A percentile compares a stretch with the other conserved stretches of the same genome.
These are phyloP conservation scores for Fusarium temperatum DNA, from an alignment of 2,329 filamentous ascomycete genomes.

Conservation along the genomic window DNA sequence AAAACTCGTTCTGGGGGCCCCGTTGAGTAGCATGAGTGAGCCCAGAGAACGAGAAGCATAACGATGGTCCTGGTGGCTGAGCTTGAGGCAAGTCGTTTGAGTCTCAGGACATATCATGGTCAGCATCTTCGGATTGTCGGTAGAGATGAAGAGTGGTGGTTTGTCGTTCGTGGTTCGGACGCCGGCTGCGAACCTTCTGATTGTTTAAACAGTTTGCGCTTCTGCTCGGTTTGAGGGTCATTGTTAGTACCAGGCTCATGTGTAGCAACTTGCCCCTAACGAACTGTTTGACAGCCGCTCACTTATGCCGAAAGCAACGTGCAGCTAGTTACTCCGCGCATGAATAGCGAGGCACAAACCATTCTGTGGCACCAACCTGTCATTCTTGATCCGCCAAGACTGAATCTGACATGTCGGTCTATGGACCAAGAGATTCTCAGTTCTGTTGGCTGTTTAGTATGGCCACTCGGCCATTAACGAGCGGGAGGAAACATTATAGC, in stretches of 20 bases:
- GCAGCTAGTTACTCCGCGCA: conserved; percentile 22
- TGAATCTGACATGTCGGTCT: conserved; percentile 8
- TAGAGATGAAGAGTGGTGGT: not conserved
- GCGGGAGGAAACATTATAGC: not conserved
- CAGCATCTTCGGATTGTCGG: conserved; percentile 1
- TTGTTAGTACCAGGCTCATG: conserved; percentile 6
- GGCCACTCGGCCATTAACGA: conserved; percentile 3
- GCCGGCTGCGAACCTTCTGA: not conserved
- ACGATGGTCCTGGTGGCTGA: not conserved
- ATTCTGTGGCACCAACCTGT: conserved; percentile 24
- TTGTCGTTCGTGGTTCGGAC: conserved; percentile 2
- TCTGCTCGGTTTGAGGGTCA: conserved; percentile 10
- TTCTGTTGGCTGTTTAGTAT: not conserved
- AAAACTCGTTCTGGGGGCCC: not conserved
- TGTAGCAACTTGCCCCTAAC: conserved; percentile 26
- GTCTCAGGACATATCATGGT: conserved; percentile 26
- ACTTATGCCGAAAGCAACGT: conserved; percentile 37
- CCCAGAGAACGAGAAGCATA: conserved; percentile 17
- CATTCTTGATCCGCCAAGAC: conserved; percentile 4
- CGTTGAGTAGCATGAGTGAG: conserved; percentile 12
- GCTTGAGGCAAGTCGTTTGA: not conserved
- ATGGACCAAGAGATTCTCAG: not conserved
- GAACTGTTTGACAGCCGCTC: conserved; percentile 30
- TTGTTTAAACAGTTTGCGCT: conserved; percentile 6
- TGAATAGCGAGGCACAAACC: conserved; percentile 28